These are phyloP conservation scores for Globisporangium paroecandrum DNA, from an alignment of 352 stramenopile genomes.

Conservation along the genomic window DNA sequence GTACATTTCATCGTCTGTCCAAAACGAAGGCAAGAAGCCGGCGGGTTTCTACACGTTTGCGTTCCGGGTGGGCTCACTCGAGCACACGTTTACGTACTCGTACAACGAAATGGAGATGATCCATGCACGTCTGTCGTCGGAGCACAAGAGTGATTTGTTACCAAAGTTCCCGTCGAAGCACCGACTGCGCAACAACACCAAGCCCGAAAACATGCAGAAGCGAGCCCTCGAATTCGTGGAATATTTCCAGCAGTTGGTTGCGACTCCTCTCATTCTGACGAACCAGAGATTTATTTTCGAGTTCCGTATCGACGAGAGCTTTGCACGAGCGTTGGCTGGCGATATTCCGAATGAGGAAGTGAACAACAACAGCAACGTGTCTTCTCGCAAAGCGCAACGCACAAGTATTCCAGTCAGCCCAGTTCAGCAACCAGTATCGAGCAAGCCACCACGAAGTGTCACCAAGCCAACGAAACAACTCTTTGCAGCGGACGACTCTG, in stretches of 20 bases:
- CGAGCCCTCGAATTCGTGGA: constrained; percentile 72
- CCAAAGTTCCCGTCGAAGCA: constrained; percentile 84
- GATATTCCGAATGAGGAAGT: constrained; percentile 6
- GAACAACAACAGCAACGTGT: constrained; percentile 7
- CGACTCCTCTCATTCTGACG: constrained; percentile 39
- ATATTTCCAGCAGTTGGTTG: constrained; percentile 70
- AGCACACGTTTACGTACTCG: constrained; percentile 56
- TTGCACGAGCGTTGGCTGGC: constrained; percentile 27
- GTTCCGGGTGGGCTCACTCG: constrained; percentile 30
- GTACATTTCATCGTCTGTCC: constrained; percentile 50
- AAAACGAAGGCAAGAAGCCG: constrained; percentile 61
- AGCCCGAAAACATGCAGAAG: constrained; percentile 85
- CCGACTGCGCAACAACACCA: constrained; percentile 68
- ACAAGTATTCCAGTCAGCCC: constrained; percentile 16
- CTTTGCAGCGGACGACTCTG: constrained; percentile 55
- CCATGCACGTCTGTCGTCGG: constrained; percentile 41
- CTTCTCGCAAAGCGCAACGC: constrained; percentile 11
- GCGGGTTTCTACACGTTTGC: constrained; percentile 69
- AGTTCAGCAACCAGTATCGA: constrained; percentile 10
- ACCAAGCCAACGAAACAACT: constrained; percentile 34
- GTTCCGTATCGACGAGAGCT: constrained; percentile 50
- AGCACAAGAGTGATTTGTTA: constrained; percentile 27
- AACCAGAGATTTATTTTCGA: constrained; percentile 68
- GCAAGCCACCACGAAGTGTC: constrained; percentile 12
- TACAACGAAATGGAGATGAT: constrained; percentile 77